Evolutionary conservation across 2,329 filamentous ascomycete species (phyloP).

Genomic region (Dothiorella sarmentorum): DNA sequence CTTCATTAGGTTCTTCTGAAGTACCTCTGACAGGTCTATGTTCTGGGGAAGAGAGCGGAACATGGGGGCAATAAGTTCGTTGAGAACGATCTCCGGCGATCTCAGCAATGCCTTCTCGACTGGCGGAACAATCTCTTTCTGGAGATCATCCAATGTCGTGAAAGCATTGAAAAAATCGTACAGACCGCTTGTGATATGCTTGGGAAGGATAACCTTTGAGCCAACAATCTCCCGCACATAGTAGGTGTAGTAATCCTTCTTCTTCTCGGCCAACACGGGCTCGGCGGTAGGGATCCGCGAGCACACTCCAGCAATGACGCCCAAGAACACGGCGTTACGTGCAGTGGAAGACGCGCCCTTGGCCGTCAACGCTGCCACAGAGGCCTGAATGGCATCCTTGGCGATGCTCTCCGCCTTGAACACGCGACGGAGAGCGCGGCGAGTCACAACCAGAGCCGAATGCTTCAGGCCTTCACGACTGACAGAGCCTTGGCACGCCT

Average conservation of each 20-base stretch:
- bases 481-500: slow-evolving; percentile 64
- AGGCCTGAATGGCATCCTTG: slow-evolving; percentile 59
- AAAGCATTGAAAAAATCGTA: slow-evolving; percentile 80
- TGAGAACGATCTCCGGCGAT: slow-evolving; percentile 83
- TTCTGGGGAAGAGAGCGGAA: slow-evolving; percentile 64
- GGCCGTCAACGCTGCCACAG: slow-evolving; percentile 64
- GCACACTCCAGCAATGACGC: slow-evolving; percentile 83
- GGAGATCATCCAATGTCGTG: slow-evolving; percentile 68
- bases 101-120: slow-evolving; percentile 86
- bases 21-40: slow-evolving; percentile 73
- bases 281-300: slow-evolving; percentile 65
- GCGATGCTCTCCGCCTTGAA: slow-evolving; percentile 59
- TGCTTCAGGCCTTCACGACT: slow-evolving; percentile 61
- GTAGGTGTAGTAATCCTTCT: slow-evolving; percentile 73
- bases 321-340: slow-evolving; percentile 74
- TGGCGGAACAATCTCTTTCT: slow-evolving; percentile 71
- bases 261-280: slow-evolving; percentile 60
- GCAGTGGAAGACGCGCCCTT: slow-evolving; percentile 63
- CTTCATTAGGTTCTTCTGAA: slow-evolving; percentile 73
- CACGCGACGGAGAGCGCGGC: slow-evolving; percentile 73
- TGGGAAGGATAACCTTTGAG: slow-evolving; percentile 67
- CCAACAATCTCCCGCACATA: slow-evolving; percentile 82
- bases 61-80: slow-evolving; percentile 72
- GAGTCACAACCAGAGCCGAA: slow-evolving; percentile 72
- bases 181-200: slow-evolving; percentile 69